Base-by-base conservation (phyloP, 140 eudicot species). In the Erigeron philadelphicus region DNA sequence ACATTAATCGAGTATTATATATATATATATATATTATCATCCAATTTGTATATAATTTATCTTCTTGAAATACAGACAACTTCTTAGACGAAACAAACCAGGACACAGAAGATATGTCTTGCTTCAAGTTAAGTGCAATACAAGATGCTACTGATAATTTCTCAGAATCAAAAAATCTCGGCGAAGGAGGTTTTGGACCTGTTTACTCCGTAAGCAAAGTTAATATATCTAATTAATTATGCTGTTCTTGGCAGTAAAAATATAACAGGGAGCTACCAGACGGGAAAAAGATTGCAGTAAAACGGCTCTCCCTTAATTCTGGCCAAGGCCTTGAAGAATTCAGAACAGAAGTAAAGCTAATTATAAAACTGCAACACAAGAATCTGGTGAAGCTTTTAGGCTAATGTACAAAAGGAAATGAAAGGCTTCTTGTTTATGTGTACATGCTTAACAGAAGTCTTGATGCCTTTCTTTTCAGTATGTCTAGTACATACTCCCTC, bases 81-180 rank as follows among this genome's bases (percentile, higher is more conserved):
- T 44, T 44, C 1, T 44, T 44, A 44, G 49, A 10, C 49, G 49
- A 44, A 44, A 6, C 49, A 45, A 45, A 45, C 38, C 38, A 31
- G 38, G 53, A 73, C 58, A 48, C 71, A 0, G 71, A 16, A 38
- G 77, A 73, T 46, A 63, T 63, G 47, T 50, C 12, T 38, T 64
- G 18, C 40, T 75, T 67, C 45, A 4, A 54, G 52, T 53, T 78
- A 17, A 44, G 42, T 13, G 52, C 70, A 8, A 64, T 79, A 17
- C 52, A 44, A 19, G 71, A 25, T 18, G 83, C 83, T 11, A 79
- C 83, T 10, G 35, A 48, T n/a, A 69, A 68, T 18, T 79, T 79
- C 35, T 63, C 79, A 7, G 12, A 13, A 9, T 48, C 58, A 18
- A 68, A 79, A 42, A 79, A 79, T 61, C 67, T 79, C 12, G 80